Evolutionary conservation across 2,329 filamentous ascomycete species (phyloP).

Genomic region (Stagonosporopsis tanaceti): DNA sequence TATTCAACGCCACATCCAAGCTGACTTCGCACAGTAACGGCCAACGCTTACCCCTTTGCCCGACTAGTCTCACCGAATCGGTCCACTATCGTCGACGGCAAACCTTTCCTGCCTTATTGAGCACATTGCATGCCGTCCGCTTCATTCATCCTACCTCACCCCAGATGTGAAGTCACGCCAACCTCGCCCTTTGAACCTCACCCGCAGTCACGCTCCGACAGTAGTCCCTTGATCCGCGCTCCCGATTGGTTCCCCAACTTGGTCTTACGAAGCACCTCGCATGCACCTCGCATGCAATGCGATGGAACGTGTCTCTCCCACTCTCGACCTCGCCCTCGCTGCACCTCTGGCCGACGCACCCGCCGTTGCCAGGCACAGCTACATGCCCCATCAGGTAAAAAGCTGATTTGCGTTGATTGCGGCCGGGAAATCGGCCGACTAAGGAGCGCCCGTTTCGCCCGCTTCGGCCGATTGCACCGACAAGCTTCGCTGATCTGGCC

Average conservation of each 20-base stretch:
- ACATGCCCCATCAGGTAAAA: background rate
- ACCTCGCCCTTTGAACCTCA: too few species aligned
- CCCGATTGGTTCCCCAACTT: background rate
- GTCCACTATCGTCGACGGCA: background rate
- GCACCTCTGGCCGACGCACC: background rate
- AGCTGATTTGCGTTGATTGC: background rate
- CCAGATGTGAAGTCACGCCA: background rate
- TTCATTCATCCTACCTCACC: background rate
- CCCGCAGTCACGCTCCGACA: background rate
- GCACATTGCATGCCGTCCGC: background rate
- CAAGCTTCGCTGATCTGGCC: conserved; percentile 3
- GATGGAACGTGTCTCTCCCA: background rate
- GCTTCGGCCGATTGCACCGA: conserved; percentile 16
- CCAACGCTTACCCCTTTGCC: background rate
- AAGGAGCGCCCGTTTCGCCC: conserved; percentile 2
- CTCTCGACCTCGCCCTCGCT: background rate
- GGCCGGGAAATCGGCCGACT: conserved; percentile 23
- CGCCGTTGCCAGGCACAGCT: background rate
- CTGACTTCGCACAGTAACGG: background rate
- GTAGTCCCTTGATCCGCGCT: background rate
- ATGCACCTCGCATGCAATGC: background rate
- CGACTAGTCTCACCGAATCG: background rate
- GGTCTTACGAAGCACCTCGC: background rate
- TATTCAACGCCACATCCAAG: background rate
- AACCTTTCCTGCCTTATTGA: background rate